Percentiles rank a stretch among this genome's conserved stretches.
phyloP scores from a whole-genome alignment of 192 early-diverging fungal species.

The Coemansia sp. region DNA sequence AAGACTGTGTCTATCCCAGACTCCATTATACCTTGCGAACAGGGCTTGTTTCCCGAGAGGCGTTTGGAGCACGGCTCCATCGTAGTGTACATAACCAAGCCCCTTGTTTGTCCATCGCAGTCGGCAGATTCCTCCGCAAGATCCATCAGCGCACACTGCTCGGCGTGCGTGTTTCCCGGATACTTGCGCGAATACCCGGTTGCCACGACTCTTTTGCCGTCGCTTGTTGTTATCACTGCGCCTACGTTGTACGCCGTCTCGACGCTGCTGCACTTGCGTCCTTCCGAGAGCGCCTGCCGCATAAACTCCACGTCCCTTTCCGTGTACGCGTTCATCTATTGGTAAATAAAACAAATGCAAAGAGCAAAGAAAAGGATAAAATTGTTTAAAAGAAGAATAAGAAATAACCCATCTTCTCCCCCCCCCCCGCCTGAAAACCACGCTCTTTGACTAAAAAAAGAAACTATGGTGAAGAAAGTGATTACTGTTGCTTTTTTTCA shows the following conservation, averaged over 20 bases:
- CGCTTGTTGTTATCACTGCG: constrained; percentile 61
- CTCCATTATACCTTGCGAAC: constrained; percentile 67
- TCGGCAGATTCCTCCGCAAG: constrained; percentile 17
- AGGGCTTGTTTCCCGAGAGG: constrained; percentile 80
- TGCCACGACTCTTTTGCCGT: constrained; percentile 56
- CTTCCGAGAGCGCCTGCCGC: constrained; percentile 74
- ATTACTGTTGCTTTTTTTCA: background rate
- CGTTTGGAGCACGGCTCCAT: constrained; percentile 96
- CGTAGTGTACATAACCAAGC: constrained; percentile 71
- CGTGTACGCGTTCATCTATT: constrained; percentile 14
- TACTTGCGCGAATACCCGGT: constrained; percentile 92
- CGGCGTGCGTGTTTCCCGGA: constrained; percentile 97
- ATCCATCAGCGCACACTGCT: constrained; percentile 83
- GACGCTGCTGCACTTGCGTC: constrained; percentile 66
- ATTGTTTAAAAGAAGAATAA: too few species aligned
- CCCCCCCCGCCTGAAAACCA: too few species aligned
- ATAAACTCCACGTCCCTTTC: constrained; percentile 63
- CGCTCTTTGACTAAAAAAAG: too few species aligned
- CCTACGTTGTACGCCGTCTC: constrained; percentile 91
- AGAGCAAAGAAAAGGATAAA: background rate
- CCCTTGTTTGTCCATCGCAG: background rate
- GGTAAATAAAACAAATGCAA: background rate
- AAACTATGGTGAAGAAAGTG: too few species aligned
- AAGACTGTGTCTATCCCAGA: constrained; percentile 66
- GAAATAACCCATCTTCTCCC: too few species aligned